Conservation (phyloP, 371 early-diverging fungal species). For the Amoeboaphelidium protococcarum region DNA sequence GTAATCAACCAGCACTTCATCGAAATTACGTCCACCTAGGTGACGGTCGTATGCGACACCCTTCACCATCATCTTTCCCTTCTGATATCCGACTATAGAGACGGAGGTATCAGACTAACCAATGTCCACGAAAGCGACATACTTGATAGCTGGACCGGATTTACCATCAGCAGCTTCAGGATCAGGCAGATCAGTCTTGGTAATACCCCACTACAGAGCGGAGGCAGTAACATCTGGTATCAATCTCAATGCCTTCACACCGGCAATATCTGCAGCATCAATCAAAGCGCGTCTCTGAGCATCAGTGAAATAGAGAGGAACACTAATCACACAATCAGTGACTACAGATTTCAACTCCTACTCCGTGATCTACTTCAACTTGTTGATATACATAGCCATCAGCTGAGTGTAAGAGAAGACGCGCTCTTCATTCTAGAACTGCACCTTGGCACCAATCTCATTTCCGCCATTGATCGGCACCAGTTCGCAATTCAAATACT, state of each 20-base stretch:
- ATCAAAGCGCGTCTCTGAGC: constrained; percentile 65
- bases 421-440: constrained; percentile 6
- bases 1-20: constrained; percentile 25
- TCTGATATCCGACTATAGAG: constrained; percentile 63
- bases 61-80: constrained; percentile 78
- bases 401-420: constrained; percentile 68
- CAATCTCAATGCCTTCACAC: constrained; percentile 69
- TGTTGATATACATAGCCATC: constrained; percentile 70
- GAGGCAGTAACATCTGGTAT: constrained; percentile 81
- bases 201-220: constrained; percentile 90
- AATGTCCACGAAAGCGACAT: constrained; percentile 76
- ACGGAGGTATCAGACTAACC: constrained; percentile 78
- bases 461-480: constrained; percentile 49
- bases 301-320: constrained; percentile 85
- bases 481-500: constrained; percentile 47
- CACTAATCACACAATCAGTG: constrained; percentile 77
- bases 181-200: constrained; percentile 84
- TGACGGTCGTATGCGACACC: constrained; percentile 65
- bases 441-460: constrained; percentile 59
- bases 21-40: constrained; percentile 88
- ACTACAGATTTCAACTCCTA: constrained; percentile 55
- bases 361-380: constrained; percentile 66
- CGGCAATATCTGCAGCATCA: constrained; percentile 67
- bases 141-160: no score
- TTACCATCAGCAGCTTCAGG: constrained; percentile 24